Evolutionary conservation across 768 basidiomycete genomes (phyloP), one percentile per base, ranked within the genome.

Genomic region (Tylopilus intermedius): DNA sequence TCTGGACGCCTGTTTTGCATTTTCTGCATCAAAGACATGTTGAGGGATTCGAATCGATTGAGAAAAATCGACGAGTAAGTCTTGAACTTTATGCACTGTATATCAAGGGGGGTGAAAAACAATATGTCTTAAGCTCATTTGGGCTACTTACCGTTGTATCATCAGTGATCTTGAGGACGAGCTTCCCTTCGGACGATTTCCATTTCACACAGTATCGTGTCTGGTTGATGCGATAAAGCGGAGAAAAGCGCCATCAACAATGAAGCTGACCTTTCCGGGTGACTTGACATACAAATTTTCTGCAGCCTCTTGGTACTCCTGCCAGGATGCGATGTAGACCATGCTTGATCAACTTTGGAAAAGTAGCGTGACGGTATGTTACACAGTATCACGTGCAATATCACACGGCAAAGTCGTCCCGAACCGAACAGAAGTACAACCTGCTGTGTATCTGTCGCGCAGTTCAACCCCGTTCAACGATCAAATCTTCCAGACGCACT

Each of bases 131-230:
- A 27, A 18, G 18, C 21, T 21, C 53, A 29, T 47, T 32, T 18
- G n/a, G 29, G 37, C 26, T 37, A 77, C 89, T 61, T 67, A 95
- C 95, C 63, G 85, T 87, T 33, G 77, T 79, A 68, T 96, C 81
- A 72, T 97, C 90, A 1, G 95, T 97, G 64, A 97, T 85, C 74
- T 95, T 96, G 57, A 98, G 76, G 44, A 95, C 88, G 18, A 98
- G 81, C 64, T 90, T 86, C 18, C 90, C 90, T 62, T 91, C 85
- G 5, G 82, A 81, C 29, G 86, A 77, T 63, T 80, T 83, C 90
- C 94, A 97, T 77, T 96, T 95, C 63, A 95, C 83, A 69, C 82
- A 85, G 67, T 95, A 96, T 39, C 95, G 81, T 22, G 89, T 80
- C 95, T 98, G 64, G 49, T 37, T 15, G 40, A 46, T 32, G 50